Conservation (phyloP, 2,329 filamentous ascomycete species). For the Penicillium freii region DNA sequence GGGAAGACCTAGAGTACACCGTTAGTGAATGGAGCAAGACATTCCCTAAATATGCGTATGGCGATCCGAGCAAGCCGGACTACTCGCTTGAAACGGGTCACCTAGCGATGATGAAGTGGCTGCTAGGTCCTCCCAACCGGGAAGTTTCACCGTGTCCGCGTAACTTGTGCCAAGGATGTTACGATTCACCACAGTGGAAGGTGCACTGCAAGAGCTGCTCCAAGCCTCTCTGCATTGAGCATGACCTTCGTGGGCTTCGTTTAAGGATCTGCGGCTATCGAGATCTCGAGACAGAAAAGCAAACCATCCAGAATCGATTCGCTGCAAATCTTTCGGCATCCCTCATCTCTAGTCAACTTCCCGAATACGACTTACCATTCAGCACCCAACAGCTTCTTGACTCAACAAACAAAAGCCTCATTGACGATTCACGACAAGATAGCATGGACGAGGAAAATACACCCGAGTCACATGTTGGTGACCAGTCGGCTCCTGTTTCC, state of each 20-base stretch:
- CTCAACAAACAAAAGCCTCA: conserved; percentile 38
- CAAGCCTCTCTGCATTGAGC: conserved; percentile 58
- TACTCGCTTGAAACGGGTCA: conserved; percentile 42
- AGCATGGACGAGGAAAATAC: conserved; percentile 25
- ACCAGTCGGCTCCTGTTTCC: conserved; percentile 21
- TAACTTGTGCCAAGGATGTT: conserved; percentile 58
- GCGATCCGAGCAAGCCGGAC: conserved; percentile 40
- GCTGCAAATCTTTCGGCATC: conserved; percentile 18
- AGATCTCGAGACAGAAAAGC: conserved; percentile 53
- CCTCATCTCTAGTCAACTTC: conserved; percentile 14
- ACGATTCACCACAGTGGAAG: conserved; percentile 58
- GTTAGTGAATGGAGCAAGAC: conserved; percentile 43
- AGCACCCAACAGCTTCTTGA: conserved; percentile 30
- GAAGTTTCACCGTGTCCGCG: conserved; percentile 52
- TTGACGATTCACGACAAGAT: conserved; percentile 33
- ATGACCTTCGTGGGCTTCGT: conserved; percentile 57
- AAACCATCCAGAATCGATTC: conserved; percentile 36
- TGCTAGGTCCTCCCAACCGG: conserved; percentile 49
- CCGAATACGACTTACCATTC: conserved; percentile 32
- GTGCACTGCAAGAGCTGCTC: conserved; percentile 59
- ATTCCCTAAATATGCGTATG: conserved; percentile 42
- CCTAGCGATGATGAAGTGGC: conserved; percentile 46
- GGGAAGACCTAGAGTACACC: conserved; percentile 55
- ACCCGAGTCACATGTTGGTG: conserved; percentile 19
- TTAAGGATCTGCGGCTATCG: conserved; percentile 58